Base-by-base conservation (phyloP, 257 asterid genomes). In the Solanum pinnatisectum region DNA sequence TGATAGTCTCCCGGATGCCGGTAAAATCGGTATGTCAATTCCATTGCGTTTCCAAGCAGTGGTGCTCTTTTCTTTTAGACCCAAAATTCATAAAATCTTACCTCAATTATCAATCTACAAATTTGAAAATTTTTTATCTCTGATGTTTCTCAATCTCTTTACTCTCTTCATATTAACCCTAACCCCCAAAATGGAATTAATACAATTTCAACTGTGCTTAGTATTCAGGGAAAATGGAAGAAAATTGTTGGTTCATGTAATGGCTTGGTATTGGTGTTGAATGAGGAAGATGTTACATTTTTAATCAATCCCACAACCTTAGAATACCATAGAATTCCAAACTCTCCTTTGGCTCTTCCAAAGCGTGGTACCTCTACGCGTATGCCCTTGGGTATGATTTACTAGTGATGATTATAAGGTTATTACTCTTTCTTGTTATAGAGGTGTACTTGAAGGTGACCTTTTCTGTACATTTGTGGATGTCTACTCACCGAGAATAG, bases 361-460 rank as follows among this genome's bases (percentile, higher is more conserved):
- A n/a, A 63, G 13, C 14, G 1, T 63, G 70, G 70, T 63, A 23
- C 70, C 13, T 72, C 8, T 71, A 32, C 15, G 3, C 6, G 15
- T 35, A 33, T 33, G 94, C 92, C 33, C 87, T 93, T 25, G 96
- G 95, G 4, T 90, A 91, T 68, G 92, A 91, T 88, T 22, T 8
- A 35, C 36, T 14, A 88, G 12, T 71, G 92, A 93, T 89, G 95
- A 92, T 86, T 92, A 92, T 83, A 92, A 92, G 87, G 32, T 93
- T 35, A 92, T 92, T 7, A 49, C 87, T 18, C 94, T 93, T 59
- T 92, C 94, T 22, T 46, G 85, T 88, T n/a, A 81, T 89, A 11
- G 9, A 32, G 40, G 12, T 4, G 25, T 33, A 33, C 8, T 9
- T 5, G 33, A 23, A 67, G 36, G 18, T 25, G 36, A 68, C 13